Base-by-base conservation (phyloP, 352 stramenopile genomes). In the Globisporangium lucens region DNA sequence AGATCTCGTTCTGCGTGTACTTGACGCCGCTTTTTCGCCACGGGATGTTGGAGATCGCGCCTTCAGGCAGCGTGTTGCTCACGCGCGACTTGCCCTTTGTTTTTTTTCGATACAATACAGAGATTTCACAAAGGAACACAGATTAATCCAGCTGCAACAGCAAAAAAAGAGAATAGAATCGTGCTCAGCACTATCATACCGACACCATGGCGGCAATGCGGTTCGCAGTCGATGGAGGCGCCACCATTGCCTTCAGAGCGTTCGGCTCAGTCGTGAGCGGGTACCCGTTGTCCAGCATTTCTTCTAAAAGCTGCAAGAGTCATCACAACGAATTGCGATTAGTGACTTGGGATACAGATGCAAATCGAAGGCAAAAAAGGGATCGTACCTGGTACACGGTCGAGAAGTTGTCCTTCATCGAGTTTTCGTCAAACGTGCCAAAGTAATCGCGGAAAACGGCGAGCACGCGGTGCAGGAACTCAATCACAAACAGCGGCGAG, bases 231-330 rank as follows among this genome's bases (percentile, higher is more conserved):
- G 96, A 98, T 0, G 97, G 97, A 15, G 96, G 96, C 20, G 89
- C 82, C 66, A 99, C 98, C 91, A 99, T 98, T 41, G 94, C 93
- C 65, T 98, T 98, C 7, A 99, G 80, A 12, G 96, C 94, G 71
- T 99, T 99, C 2, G 96, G 96, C 82, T 99, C 97, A 0, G 97
- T 99, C 2, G 94, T 99, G 22, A 99, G 69, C 3, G 97, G 96
- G 75, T 98, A 98, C 12, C 97, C 97, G 71, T 99, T 98, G 77
- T 99, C 97, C 15, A 99, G 89, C 97, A 99, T 99, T 80, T 98
- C 93, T 65, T 98, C 91, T 33, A 98, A 75, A n/a, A 98, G 71
- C 76, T 97, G 68, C 43, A 57, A 66, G 4, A 10, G 6, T 24
- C 13, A 27, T 24, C 13, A 27, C 24, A 58, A 58, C 22, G 17